phyloP scores from a whole-genome alignment of 2,329 filamentous ascomycete species.

The Nemania serpens region DNA sequence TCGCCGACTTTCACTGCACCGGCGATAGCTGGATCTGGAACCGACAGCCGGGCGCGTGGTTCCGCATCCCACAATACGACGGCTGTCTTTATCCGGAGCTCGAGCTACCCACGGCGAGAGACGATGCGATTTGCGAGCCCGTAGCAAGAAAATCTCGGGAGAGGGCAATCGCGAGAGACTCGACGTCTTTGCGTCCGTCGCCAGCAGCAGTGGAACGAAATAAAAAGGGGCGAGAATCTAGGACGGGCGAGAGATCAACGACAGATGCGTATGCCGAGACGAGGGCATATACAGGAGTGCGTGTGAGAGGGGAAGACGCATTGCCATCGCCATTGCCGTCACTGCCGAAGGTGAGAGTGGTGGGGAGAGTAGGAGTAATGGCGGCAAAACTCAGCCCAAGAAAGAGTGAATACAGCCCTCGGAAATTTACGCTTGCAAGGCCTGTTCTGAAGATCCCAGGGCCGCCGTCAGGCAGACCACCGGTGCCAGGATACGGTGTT shows the following conservation, averaged over 20 bases:
- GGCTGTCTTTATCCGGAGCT: conserved; percentile 36
- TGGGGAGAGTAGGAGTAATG: neutral
- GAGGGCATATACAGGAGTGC: neutral
- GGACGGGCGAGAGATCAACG: neutral
- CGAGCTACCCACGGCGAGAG: conserved; percentile 34
- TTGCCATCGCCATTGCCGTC: neutral
- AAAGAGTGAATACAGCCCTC: conserved; percentile 10
- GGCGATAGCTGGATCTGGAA: conserved; percentile 38
- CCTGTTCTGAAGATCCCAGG: conserved; percentile 15
- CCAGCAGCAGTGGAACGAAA: neutral
- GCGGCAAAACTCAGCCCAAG: conserved; percentile 1
- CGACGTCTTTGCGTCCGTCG: neutral
- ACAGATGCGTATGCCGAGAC: neutral
- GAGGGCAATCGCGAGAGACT: neutral
- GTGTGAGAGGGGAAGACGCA: neutral
- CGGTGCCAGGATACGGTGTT: conserved; percentile 1
- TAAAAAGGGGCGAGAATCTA: neutral
- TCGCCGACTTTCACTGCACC: conserved; percentile 37
- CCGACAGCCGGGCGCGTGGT: conserved; percentile 34
- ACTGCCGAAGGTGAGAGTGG: neutral
- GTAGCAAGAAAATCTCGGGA: conserved; percentile 13
- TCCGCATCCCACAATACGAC: conserved; percentile 41
- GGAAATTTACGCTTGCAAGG: conserved; percentile 10
- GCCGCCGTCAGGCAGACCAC: conserved; percentile 5
- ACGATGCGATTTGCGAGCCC: conserved; percentile 36